Evolutionary conservation across 345 rosid genomes (phyloP), one percentile per base, ranked within the genome.

Genomic region (Bruguiera sexangula): DNA sequence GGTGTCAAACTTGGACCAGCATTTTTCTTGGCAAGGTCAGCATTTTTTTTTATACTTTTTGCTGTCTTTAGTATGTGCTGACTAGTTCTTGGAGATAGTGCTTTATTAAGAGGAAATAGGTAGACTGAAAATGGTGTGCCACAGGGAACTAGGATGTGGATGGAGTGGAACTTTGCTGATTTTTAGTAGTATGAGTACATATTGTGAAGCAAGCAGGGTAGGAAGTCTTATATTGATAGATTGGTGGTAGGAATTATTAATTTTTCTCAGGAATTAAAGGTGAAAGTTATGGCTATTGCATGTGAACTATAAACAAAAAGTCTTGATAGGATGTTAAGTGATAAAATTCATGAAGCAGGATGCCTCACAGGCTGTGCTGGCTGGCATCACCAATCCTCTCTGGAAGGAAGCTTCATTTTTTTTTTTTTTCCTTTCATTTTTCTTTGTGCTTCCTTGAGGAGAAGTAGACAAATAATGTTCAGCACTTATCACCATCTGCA

Each of bases 1-100:
- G 98, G 98, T 65, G 74, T 91, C 73, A 91, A 89, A 76, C 70
- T 94, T 68, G 97, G 97, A 54, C 95, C 96, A 2, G 86, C 96
- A 56, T 88, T 91, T 81, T 85, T 94, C 74, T 82, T 94, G 83
- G 80, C 96, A 75, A 89, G 98, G 98, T 87, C 74, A 84, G 78
- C 19, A 18, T 34, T 31, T 11, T 64, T 67, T 67, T 36, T 39
- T 60, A 39, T 76, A 19, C 39, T 67, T 36, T 48, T 63, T 54
- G 26, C 50, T 63, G 53, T 54, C 31, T 70, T 59, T 63, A 20
- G 34, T 55, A 56, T 60, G 30, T 48, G 39, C 43, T 73, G 68
- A 65, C 43, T 46, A 1, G 56, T 70, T 51, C 52, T 63, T 56
- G 52, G 43, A 37, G 36, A 58, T n/a, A 48, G 3, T n/a, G n/a